Evolutionary conservation across 306 rosid genomes (phyloP).

Genomic region (Lagenaria siceraria): DNA sequence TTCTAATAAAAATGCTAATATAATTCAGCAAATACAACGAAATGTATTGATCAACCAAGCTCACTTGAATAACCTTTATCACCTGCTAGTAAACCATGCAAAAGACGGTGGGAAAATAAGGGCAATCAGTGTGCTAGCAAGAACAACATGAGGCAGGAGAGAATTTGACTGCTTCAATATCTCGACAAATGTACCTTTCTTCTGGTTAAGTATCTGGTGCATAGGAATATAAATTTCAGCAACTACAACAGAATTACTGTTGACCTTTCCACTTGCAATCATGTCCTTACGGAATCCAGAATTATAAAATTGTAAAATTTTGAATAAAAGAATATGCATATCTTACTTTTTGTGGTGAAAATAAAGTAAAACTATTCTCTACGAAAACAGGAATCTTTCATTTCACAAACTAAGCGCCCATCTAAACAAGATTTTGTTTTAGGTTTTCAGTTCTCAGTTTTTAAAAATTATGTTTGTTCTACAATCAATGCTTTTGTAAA

Average conservation of each 20-base stretch:
- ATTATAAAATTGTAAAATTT: not conserved
- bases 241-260: not conserved
- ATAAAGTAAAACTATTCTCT: not conserved
- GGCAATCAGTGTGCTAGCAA: conserved; percentile 74
- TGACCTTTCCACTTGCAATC: not conserved
- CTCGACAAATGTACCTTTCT: conserved; percentile 25
- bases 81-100: conserved; percentile 96
- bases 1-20: not conserved
- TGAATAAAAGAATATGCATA: not conserved
- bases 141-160: conserved; percentile 62
- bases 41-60: not conserved
- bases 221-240: not conserved
- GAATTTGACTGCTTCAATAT: conserved; percentile 67
- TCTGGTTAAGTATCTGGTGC: conserved; percentile 26
- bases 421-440: not conserved
- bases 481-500: not conserved
- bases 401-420: not conserved
- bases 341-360: not conserved
- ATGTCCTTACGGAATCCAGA: not conserved
- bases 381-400: not conserved
- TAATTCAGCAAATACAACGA: conserved; percentile 9
- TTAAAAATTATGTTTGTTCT: not conserved
- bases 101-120: conserved; percentile 76
- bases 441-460: not conserved
- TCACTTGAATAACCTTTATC: conserved; percentile 10